Evolutionary conservation across 2,329 filamentous ascomycete genomes (phyloP).

Genomic region (Ascochyta rabiei): DNA sequence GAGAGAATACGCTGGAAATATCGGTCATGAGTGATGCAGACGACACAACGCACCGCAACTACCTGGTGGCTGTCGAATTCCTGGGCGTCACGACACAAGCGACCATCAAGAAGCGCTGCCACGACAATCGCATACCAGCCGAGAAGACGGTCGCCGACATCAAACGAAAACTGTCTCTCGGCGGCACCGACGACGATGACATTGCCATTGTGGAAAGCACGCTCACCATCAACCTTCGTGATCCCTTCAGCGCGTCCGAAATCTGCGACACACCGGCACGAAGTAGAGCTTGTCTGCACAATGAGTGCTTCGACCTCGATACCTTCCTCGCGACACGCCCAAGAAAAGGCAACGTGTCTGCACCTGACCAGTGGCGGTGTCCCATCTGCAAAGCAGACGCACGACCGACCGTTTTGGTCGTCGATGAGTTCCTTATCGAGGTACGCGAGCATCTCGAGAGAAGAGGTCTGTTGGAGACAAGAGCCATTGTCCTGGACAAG

Average conservation of each 20-base stretch:
- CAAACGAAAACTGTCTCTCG: constrained; percentile 53
- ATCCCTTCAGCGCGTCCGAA: constrained; percentile 52
- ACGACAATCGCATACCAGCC: constrained; percentile 46
- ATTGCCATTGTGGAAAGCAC: constrained; percentile 49
- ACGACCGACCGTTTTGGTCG: constrained; percentile 70
- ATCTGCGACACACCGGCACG: constrained; percentile 76
- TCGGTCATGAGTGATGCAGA: constrained; percentile 31
- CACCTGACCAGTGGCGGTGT: constrained; percentile 80
- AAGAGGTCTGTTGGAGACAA: constrained; percentile 57
- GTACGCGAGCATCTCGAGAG: constrained; percentile 64
- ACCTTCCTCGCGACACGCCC: constrained; percentile 68
- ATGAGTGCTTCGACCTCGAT: constrained; percentile 88
- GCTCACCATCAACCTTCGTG: constrained; percentile 53
- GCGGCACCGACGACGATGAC: constrained; percentile 60
- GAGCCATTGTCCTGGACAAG: constrained; percentile 66
- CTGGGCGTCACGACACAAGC: constrained; percentile 61
- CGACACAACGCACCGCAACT: constrained; percentile 52
- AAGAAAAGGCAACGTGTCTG: constrained; percentile 32
- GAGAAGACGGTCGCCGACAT: constrained; percentile 64
- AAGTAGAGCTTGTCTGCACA: constrained; percentile 71
- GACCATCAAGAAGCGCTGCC: constrained; percentile 41
- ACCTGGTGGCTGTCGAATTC: constrained; percentile 72
- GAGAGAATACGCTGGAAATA: constrained; percentile 67
- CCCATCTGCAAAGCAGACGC: constrained; percentile 82
- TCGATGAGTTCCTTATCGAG: constrained; percentile 75